Conservation (phyloP, 352 stramenopile species). For the Pythium brachiatum region DNA sequence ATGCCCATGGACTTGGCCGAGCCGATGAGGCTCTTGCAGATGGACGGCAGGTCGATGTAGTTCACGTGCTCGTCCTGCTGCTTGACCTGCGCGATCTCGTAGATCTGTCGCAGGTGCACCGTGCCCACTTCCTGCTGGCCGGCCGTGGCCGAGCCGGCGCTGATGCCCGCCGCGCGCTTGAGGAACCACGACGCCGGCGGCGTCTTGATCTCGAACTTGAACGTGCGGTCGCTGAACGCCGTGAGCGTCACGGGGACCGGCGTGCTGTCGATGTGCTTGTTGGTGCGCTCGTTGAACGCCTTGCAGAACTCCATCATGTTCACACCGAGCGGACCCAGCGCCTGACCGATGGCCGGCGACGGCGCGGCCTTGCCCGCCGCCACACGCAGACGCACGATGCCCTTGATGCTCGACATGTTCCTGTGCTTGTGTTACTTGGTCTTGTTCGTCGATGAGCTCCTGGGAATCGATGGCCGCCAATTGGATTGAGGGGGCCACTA, state of each 20-base stretch:
- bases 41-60: slow-evolving; percentile 89
- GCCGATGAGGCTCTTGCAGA: slow-evolving; percentile 93
- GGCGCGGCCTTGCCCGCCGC: slow-evolving; percentile 81
- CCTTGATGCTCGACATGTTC: slow-evolving; percentile 55
- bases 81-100: slow-evolving; percentile 98
- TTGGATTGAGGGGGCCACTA: background rate
- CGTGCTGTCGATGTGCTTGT: slow-evolving; percentile 89
- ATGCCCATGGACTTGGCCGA: slow-evolving; percentile 92
- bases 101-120: slow-evolving; percentile 94
- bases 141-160: slow-evolving; percentile 63
- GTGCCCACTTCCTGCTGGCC: slow-evolving; percentile 79
- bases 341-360: slow-evolving; percentile 87
- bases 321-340: slow-evolving; percentile 95
- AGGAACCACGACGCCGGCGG: slow-evolving; percentile 94
- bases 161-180: slow-evolving; percentile 89
- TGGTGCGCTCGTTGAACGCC: slow-evolving; percentile 97
- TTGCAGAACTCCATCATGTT: slow-evolving; percentile 99
- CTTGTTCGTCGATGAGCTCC: background rate
- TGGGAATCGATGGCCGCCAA: slow-evolving; percentile 14
- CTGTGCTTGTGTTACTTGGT: background rate
- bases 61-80: slow-evolving; percentile 92
- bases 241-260: slow-evolving; percentile 92
- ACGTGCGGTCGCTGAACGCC: slow-evolving; percentile 94
- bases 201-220: slow-evolving; percentile 96
- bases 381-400: slow-evolving; percentile 84